Evolutionary conservation across 768 basidiomycete genomes (phyloP).

Genomic region (Amanita pallidorosea): DNA sequence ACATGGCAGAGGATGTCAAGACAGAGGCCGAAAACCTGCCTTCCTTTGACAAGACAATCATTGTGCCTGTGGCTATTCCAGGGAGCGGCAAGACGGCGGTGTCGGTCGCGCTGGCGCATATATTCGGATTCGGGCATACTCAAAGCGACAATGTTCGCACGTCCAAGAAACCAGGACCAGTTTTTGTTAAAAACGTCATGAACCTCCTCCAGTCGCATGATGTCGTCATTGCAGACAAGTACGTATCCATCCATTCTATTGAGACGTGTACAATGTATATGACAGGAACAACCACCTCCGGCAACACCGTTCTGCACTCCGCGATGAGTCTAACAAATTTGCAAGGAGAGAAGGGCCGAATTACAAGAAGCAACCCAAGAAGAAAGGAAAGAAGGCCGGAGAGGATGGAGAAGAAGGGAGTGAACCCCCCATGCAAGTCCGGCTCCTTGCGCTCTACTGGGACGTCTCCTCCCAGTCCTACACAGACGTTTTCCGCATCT

Average conservation of each 20-base stretch:
- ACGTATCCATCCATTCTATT: conserved; percentile 11
- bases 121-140: conserved; percentile 85
- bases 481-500: conserved; percentile 61
- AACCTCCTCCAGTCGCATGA: conserved; percentile 48
- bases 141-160: conserved; percentile 83
- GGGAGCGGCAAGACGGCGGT: conserved; percentile 95
- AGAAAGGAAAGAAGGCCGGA: too few relatives aligned
- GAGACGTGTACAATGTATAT: too few relatives aligned
- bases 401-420: too few relatives aligned
- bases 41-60: conserved; percentile 63
- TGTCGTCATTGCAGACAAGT: conserved; percentile 94
- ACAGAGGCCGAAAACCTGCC: background rate
- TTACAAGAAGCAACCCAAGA: background rate
- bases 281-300: conserved; percentile 77
- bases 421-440: conserved; percentile 36
- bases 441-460: conserved; percentile 81
- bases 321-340: conserved; percentile 34
- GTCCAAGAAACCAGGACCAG: conserved; percentile 56
- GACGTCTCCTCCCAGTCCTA: conserved; percentile 38
- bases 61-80: conserved; percentile 84
- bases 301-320: conserved; percentile 69
- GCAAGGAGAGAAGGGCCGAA: background rate
- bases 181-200: conserved; percentile 65
- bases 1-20: conserved; percentile 9
- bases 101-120: conserved; percentile 61